Conservation (phyloP, 2,329 filamentous ascomycete species). For the Ophiocordyceps robertsii region DNA sequence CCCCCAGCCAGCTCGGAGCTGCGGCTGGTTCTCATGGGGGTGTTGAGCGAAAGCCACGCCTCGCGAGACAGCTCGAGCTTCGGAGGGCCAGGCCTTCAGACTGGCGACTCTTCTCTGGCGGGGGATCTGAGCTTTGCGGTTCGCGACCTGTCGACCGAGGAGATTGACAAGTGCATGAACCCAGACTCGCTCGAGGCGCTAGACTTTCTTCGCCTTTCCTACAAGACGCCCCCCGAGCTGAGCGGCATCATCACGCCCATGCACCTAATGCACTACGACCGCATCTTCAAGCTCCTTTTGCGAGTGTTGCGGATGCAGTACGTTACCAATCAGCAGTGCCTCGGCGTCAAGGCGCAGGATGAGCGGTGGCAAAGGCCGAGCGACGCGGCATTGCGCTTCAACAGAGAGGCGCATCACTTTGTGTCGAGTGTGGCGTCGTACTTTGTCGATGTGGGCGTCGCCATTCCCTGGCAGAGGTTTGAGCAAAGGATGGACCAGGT, state of each 20-base stretch:
- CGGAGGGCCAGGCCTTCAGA: conserved; percentile 8
- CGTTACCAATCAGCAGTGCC: conserved; percentile 52
- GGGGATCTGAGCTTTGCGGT: conserved; percentile 73
- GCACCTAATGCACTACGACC: conserved; percentile 69
- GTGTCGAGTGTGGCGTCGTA: conserved; percentile 60
- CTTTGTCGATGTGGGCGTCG: conserved; percentile 67
- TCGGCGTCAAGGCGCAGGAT: conserved; percentile 33
- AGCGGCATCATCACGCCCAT: conserved; percentile 58
- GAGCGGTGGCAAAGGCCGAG: conserved; percentile 20
- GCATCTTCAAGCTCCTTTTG: conserved; percentile 68
- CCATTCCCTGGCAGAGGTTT: conserved; percentile 59
- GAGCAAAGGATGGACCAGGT: conserved; percentile 50
- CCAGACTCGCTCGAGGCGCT: conserved; percentile 72
- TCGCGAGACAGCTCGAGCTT: conserved; percentile 9
- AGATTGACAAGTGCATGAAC: conserved; percentile 74
- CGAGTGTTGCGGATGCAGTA: conserved; percentile 68
- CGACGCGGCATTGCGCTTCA: conserved; percentile 42
- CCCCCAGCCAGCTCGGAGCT: conserved; percentile 89
- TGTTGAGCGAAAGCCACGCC: conserved; percentile 63
- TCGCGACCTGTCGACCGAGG: conserved; percentile 62
- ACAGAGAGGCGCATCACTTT: conserved; percentile 69
- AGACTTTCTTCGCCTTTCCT: conserved; percentile 85
- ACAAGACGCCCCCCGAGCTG: conserved; percentile 61
- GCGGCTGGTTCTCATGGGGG: conserved; percentile 75
- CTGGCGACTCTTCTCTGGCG: conserved; percentile 34